Percentiles rank a stretch among this genome's conserved stretches.
phyloP scores from a whole-genome alignment of 495 filamentous ascomycete species.

The Penicillium atrosanguineum region DNA sequence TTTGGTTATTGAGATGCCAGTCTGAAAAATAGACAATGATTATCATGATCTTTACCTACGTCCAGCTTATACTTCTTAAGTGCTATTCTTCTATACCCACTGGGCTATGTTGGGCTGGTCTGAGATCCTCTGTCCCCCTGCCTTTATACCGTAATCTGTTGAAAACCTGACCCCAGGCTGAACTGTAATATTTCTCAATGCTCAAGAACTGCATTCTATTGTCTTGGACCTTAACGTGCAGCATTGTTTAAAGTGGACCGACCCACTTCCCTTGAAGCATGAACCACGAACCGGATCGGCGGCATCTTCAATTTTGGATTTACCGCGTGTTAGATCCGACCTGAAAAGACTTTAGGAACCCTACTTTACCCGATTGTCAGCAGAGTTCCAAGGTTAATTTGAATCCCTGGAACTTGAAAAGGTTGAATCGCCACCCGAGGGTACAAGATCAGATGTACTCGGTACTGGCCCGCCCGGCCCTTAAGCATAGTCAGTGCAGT shows the following conservation, averaged over 20 bases:
- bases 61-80: not conserved
- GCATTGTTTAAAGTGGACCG: conserved; percentile 1
- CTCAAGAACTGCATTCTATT: not conserved
- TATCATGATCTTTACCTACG: not conserved
- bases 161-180: too few relatives aligned
- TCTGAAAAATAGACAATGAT: not conserved
- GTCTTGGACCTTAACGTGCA: not conserved
- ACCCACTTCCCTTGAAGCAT: not conserved
- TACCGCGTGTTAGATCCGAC: not conserved
- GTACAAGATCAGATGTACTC: conserved; percentile 6
- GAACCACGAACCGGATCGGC: conserved; percentile 5
- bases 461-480: conserved; percentile 12
- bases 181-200: not conserved
- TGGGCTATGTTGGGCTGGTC: not conserved
- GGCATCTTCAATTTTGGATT: not conserved
- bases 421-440: conserved; percentile 20
- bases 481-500: conserved; percentile 5
- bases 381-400: conserved; percentile 1
- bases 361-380: conserved; percentile 12
- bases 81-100: not conserved
- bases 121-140: not conserved
- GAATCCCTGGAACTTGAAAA: conserved; percentile 11
- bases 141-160: not conserved
- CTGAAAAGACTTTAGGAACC: not conserved
- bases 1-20: not conserved